Conservation (phyloP, 2,329 filamentous ascomycete genomes). For the Penicillium sp. region DNA sequence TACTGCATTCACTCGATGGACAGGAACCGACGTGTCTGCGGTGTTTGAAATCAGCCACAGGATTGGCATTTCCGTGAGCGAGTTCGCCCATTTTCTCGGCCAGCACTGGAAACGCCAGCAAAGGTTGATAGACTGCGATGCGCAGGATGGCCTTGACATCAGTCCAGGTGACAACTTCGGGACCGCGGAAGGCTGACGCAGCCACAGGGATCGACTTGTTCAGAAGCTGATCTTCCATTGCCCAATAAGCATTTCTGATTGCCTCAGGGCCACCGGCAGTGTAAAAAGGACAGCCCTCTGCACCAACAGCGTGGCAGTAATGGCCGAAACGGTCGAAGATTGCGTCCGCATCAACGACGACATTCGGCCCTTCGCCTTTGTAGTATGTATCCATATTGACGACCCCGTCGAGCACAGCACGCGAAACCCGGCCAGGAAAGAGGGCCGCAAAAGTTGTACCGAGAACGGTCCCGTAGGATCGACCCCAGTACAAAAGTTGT, state of each 20-base stretch:
- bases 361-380: constrained; percentile 19
- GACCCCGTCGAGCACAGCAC: constrained; percentile 33
- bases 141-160: constrained; percentile 31
- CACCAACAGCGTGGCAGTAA: constrained; percentile 30
- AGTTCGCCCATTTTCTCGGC: constrained; percentile 25
- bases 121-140: constrained; percentile 31
- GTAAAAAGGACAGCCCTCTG: constrained; percentile 29
- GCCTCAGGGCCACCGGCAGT: constrained; percentile 21
- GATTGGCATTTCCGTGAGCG: constrained; percentile 21
- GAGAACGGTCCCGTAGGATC: constrained; percentile 45
- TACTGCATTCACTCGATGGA: constrained; percentile 25
- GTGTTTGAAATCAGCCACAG: constrained; percentile 31
- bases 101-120: constrained; percentile 25
- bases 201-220: constrained; percentile 28
- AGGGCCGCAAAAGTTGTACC: constrained; percentile 45
- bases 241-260: constrained; percentile 25
- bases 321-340: constrained; percentile 32
- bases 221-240: constrained; percentile 21
- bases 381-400: constrained; percentile 37
- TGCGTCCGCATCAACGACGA: constrained; percentile 31
- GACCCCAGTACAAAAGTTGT: constrained; percentile 39
- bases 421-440: constrained; percentile 37
- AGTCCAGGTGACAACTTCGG: constrained; percentile 34
- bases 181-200: constrained; percentile 26
- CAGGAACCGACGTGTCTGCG: constrained; percentile 21